These are phyloP conservation scores for Russula earlei DNA, from an alignment of 768 basidiomycete genomes.

Conservation along the genomic window DNA sequence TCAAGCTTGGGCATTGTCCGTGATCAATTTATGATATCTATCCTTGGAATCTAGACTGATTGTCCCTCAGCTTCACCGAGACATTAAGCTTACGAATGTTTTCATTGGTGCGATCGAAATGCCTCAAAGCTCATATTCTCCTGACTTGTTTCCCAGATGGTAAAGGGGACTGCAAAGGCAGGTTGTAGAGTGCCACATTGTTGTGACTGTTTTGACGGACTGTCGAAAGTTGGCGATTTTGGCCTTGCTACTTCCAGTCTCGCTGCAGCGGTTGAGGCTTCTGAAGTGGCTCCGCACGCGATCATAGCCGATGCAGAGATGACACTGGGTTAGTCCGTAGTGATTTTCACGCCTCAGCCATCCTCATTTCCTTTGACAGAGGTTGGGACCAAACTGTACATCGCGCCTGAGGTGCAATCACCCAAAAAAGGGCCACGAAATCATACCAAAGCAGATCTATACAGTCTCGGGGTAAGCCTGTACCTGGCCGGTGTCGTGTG, in stretches of 20 bases:
- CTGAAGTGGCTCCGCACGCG: constrained; percentile 45
- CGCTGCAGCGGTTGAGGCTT: constrained; percentile 69
- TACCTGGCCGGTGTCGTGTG: background rate
- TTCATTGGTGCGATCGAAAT: constrained; percentile 65
- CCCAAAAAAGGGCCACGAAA: constrained; percentile 50
- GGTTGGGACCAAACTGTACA: constrained; percentile 87
- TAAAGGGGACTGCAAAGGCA: constrained; percentile 77
- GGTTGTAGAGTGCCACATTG: background rate
- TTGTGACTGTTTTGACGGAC: background rate
- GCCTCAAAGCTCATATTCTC: background rate
- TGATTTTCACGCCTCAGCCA: background rate
- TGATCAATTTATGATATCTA: constrained; percentile 14
- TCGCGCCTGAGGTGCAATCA: constrained; percentile 84
- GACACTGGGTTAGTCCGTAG: constrained; percentile 49
- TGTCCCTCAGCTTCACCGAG: constrained; percentile 52
- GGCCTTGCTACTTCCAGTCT: constrained; percentile 81
- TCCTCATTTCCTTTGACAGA: constrained; percentile 32
- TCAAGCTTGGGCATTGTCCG: constrained; percentile 75
- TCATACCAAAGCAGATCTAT: constrained; percentile 88
- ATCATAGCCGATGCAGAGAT: constrained; percentile 51
- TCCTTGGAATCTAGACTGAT: constrained; percentile 2
- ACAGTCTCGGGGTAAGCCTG: constrained; percentile 73
- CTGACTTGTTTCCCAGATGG: constrained; percentile 40
- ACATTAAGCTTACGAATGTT: constrained; percentile 90
- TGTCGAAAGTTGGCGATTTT: constrained; percentile 73